These are phyloP conservation scores for Dryadomyces sulphureus DNA, from an alignment of 2,329 filamentous ascomycete species.

Conservation along the genomic window DNA sequence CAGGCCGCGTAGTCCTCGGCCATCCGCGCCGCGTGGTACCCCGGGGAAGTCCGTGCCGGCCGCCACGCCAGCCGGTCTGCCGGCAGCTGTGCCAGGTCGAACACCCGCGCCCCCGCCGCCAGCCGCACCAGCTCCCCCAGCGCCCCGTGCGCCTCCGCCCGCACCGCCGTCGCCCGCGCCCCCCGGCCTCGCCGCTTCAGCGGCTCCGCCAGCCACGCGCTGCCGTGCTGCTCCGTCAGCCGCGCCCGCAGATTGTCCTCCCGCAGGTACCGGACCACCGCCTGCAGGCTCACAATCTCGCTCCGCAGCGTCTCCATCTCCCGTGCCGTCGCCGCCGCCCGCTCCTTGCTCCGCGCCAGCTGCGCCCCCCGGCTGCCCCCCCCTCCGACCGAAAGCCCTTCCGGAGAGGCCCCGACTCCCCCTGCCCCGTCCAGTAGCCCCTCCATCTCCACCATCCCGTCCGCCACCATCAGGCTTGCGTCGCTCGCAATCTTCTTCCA, in stretches of 20 bases:
- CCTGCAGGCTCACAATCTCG: slow-evolving; percentile 50
- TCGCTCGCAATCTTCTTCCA: slow-evolving; percentile 59
- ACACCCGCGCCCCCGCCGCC: slow-evolving; percentile 38
- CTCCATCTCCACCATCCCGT: slow-evolving; percentile 10
- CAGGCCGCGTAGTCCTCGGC: slow-evolving; percentile 50
- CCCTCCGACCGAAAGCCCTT: not conserved
- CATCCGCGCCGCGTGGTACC: slow-evolving; percentile 51
- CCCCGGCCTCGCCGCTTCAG: slow-evolving; percentile 26
- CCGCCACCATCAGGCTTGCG: slow-evolving; percentile 38
- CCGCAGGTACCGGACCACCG: slow-evolving; percentile 51
- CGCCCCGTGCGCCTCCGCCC: slow-evolving; percentile 47
- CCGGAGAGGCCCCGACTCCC: not conserved
- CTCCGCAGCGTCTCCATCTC: slow-evolving; percentile 59
- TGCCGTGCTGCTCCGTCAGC: slow-evolving; percentile 35
- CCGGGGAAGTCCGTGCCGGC: slow-evolving; percentile 46
- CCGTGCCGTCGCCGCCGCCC: slow-evolving; percentile 52
- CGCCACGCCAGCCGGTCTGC: slow-evolving; percentile 34
- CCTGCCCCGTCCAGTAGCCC: slow-evolving; percentile 6
- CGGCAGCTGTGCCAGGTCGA: slow-evolving; percentile 32
- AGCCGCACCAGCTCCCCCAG: slow-evolving; percentile 51
- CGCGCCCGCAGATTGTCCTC: slow-evolving; percentile 52
- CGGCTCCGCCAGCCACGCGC: slow-evolving; percentile 51
- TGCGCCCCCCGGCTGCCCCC: slow-evolving; percentile 19
- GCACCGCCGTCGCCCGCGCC: slow-evolving; percentile 29
- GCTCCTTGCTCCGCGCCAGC: slow-evolving; percentile 28